Evolutionary conservation across 2,329 filamentous ascomycete genomes (phyloP).

Genomic region (Phoma herbarum): DNA sequence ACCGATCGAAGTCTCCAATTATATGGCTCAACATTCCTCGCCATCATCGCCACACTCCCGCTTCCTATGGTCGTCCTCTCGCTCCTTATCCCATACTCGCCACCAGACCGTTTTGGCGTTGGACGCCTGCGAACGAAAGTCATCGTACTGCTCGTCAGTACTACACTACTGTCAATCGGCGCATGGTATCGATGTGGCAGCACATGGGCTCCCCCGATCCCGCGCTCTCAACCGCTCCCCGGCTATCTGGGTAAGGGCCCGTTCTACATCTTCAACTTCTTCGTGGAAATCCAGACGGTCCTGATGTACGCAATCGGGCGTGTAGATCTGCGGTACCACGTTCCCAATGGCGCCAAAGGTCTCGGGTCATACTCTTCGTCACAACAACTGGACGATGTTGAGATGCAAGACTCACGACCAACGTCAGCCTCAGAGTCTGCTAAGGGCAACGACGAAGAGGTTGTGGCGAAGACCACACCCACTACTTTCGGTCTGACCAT

Average conservation of each 20-base stretch:
- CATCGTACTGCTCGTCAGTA: slow-evolving; percentile 67
- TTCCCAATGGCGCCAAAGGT: slow-evolving; percentile 73
- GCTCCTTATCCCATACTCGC: slow-evolving; percentile 56
- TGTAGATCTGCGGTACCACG: slow-evolving; percentile 77
- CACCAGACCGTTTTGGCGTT: slow-evolving; percentile 68
- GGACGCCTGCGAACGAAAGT: slow-evolving; percentile 74
- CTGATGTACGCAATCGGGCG: slow-evolving; percentile 71
- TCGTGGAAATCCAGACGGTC: slow-evolving; percentile 75
- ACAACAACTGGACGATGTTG: slow-evolving; percentile 22
- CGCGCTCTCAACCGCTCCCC: slow-evolving; percentile 63
- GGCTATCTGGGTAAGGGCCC: slow-evolving; percentile 76
- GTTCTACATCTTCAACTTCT: slow-evolving; percentile 84
- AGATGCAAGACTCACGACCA: slow-evolving; percentile 31
- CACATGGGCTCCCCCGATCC: slow-evolving; percentile 59
- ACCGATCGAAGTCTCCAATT: slow-evolving; percentile 71
- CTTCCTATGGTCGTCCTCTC: slow-evolving; percentile 64
- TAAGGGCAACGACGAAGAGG: background rate
- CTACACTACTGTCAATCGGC: slow-evolving; percentile 70
- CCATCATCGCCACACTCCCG: slow-evolving; percentile 72
- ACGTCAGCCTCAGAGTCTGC: slow-evolving; percentile 17
- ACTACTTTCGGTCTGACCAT: slow-evolving; percentile 13
- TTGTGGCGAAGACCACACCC: background rate
- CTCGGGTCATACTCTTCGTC: slow-evolving; percentile 42
- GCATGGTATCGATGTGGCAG: slow-evolving; percentile 73
- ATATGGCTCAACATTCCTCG: slow-evolving; percentile 68